phyloP scores from a whole-genome alignment of 1,284 basidiomycete genomes.

The Marasmius fiardii region DNA sequence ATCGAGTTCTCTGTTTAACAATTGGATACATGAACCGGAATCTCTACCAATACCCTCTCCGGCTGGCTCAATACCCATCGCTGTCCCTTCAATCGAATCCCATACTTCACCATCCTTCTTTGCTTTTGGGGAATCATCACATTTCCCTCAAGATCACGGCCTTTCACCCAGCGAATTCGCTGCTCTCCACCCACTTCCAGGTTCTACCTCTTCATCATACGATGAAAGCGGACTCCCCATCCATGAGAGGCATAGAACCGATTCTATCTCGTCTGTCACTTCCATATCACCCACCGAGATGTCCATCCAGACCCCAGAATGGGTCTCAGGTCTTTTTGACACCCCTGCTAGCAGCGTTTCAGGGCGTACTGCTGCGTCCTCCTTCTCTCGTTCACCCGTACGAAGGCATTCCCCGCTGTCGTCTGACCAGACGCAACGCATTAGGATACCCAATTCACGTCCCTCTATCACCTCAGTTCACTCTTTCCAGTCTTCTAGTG shows the following conservation, averaged over 20 bases:
- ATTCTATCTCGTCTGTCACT: constrained; percentile 40
- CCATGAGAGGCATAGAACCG: constrained; percentile 30
- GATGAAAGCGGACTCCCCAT: constrained; percentile 37
- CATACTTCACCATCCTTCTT: constrained; percentile 32
- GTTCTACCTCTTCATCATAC: constrained; percentile 49
- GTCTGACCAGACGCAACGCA: constrained; percentile 31
- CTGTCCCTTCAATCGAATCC: constrained; percentile 35
- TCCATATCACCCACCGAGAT: constrained; percentile 43
- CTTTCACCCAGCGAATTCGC: constrained; percentile 48
- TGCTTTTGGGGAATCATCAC: constrained; percentile 31
- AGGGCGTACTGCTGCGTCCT: constrained; percentile 38
- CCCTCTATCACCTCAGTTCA: constrained; percentile 50
- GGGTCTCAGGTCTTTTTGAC: constrained; percentile 66
- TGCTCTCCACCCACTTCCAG: constrained; percentile 22
- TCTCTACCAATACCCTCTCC: constrained; percentile 39
- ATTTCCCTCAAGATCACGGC: constrained; percentile 44
- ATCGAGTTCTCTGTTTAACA: constrained; percentile 37
- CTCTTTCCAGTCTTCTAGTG: constrained; percentile 77
- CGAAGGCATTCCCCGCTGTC: neutral
- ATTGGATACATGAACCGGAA: constrained; percentile 60
- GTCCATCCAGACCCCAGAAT: constrained; percentile 47
- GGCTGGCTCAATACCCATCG: constrained; percentile 59
- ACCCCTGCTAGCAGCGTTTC: constrained; percentile 27
- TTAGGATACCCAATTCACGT: constrained; percentile 36
- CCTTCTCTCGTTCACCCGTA: constrained; percentile 35